Conservation (phyloP, 108 stramenopile genomes). For the Fragilaria crotonensis region DNA sequence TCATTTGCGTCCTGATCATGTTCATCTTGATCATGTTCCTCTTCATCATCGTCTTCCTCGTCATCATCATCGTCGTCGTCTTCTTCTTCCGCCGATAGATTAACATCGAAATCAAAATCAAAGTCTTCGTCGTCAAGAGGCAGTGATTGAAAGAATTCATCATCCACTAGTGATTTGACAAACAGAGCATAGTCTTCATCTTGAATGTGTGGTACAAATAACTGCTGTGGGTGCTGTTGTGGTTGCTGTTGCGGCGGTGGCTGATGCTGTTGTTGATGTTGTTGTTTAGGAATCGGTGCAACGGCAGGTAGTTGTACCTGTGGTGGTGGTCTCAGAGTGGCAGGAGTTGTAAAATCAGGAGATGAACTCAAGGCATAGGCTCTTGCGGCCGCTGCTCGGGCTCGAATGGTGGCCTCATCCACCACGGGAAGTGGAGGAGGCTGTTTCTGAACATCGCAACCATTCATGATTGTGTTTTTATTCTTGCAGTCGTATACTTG, state of each 20-base stretch:
- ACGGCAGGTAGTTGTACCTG: neutral
- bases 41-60: conserved; percentile 11
- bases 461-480: neutral
- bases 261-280: conserved; percentile 2
- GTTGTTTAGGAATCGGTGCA: neutral
- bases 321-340: neutral
- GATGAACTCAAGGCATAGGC: neutral
- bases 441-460: neutral
- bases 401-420: neutral
- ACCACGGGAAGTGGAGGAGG: neutral
- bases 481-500: neutral
- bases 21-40: conserved; percentile 6
- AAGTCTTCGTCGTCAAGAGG: neutral
- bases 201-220: neutral
- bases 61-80: conserved; percentile 13
- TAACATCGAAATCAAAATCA: neutral
- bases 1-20: neutral
- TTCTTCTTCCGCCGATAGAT: conserved; percentile 11
- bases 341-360: neutral
- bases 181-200: conserved; percentile 8
- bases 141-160: conserved; percentile 5
- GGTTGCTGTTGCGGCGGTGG: conserved; percentile 1
- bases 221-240: neutral
- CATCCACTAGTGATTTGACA: conserved; percentile 8
- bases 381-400: neutral